Evolutionary conservation across 257 asterid genomes (phyloP), one percentile per base, ranked within the genome.

Genomic region (Vinca minor): DNA sequence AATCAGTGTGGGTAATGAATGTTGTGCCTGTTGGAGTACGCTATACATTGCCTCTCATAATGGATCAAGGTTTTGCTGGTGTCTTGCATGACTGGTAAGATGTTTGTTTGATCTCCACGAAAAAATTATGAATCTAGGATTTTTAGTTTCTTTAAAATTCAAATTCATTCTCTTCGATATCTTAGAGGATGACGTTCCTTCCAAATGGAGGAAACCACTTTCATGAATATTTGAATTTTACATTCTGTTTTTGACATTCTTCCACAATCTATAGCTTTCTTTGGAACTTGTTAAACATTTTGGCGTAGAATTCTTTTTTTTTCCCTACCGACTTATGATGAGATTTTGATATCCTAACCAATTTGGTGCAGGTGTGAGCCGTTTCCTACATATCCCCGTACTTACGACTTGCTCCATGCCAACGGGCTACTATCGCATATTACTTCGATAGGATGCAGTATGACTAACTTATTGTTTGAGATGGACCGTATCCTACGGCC

Each of bases 401-500:
- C 98, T 38, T 91, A 91, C 50, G 98, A 91, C 81, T 76, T 88
- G 89, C 91, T 91, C 72, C 88, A 91, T 8, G 98, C 86, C 61
- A 83, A 82, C 44, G 84, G 89, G 44, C 94, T 88, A 48, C 83
- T 91, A 21, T 79, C 98, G 9, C 88, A 72, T 72, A 65, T 81
- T 76, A 78, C 73, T 60, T 63, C 80, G 50, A 77, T 80, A 50
- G 69, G 79, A 49, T 91, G 98, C 83, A 86, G 79, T 52, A 59
- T 81, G 64, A 59, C 78, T 42, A 77, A 83, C 70, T 76, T 91
- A 65, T 70, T 91, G 48, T 74, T 86, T 29, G 98, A 88, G 79
- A 91, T 91, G 95, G 96, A 91, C 67, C 94, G 96, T 38, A 88
- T 91, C 59, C 82, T 91, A 67, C 88, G 98, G 32, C 98, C 98